Conservation (phyloP, 2,329 filamentous ascomycete species). For the Gaeumannomyces tritici region DNA sequence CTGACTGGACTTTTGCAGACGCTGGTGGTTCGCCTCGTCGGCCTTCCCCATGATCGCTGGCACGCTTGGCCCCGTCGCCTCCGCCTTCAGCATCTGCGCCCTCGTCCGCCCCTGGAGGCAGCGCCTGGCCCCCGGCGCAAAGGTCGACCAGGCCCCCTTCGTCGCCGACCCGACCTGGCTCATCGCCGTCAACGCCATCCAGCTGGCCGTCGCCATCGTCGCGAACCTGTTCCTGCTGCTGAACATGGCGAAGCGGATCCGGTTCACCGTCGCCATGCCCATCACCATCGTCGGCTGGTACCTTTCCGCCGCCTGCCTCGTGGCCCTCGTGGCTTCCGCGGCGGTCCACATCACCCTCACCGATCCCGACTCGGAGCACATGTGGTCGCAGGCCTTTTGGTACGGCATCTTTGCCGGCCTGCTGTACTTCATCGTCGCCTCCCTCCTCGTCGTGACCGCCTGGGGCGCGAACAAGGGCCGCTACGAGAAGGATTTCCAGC, state of each 20-base stretch:
- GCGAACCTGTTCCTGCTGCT: constrained; percentile 77
- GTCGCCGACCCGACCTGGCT: constrained; percentile 66
- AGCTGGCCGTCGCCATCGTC: constrained; percentile 63
- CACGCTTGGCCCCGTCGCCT: constrained; percentile 77
- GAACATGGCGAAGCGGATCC: constrained; percentile 74
- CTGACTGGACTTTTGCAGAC: neutral
- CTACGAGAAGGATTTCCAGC: constrained; percentile 68
- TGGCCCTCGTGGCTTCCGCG: constrained; percentile 57
- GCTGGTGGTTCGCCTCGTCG: constrained; percentile 56
- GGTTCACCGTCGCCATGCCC: constrained; percentile 75
- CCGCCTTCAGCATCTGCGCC: constrained; percentile 78
- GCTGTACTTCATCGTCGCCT: constrained; percentile 70
- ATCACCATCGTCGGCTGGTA: constrained; percentile 75
- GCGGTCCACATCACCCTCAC: constrained; percentile 40
- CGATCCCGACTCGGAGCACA: constrained; percentile 37
- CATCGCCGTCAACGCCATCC: constrained; percentile 65
- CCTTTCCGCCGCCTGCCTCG: constrained; percentile 53
- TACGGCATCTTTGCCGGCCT: constrained; percentile 73
- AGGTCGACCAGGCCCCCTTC: constrained; percentile 38
- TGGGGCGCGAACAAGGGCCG: constrained; percentile 59
- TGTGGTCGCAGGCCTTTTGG: constrained; percentile 75
- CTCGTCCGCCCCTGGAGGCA: constrained; percentile 74
- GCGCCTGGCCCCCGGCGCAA: constrained; percentile 34
- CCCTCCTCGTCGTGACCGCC: constrained; percentile 71
- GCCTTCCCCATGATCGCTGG: constrained; percentile 73